Evolutionary conservation across 1,284 basidiomycete species (phyloP).

Genomic region (Cryptococcus sp.): DNA sequence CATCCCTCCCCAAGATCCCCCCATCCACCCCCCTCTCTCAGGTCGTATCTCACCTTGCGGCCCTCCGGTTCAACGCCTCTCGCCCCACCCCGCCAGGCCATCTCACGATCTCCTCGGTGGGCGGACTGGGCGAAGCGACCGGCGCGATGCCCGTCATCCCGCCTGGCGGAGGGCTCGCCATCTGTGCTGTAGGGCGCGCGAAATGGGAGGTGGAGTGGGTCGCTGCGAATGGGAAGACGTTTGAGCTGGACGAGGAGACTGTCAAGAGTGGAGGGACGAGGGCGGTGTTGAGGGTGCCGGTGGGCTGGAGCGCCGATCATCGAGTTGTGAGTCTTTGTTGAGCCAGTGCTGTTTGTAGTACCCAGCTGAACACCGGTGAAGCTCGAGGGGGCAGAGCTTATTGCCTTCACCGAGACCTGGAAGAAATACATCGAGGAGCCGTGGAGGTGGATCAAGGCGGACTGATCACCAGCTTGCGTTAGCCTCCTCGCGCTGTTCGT

Average conservation of each 20-base stretch:
- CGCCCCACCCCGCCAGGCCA: constrained; percentile 63
- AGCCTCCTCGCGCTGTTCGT: too few relatives aligned
- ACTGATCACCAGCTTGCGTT: constrained; percentile 3
- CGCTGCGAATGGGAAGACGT: constrained; percentile 48
- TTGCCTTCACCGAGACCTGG: constrained; percentile 86
- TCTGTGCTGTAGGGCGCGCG: constrained; percentile 83
- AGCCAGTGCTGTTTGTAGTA: background rate
- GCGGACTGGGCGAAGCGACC: constrained; percentile 70
- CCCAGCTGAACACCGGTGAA: constrained; percentile 9
- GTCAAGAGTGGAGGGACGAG: constrained; percentile 55
- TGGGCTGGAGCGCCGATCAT: constrained; percentile 89
- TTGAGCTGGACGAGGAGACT: constrained; percentile 53
- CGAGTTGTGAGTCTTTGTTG: constrained; percentile 59
- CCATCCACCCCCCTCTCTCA: constrained; percentile 58
- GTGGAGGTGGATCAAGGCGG: constrained; percentile 52
- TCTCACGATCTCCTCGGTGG: constrained; percentile 82
- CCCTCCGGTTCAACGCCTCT: constrained; percentile 59
- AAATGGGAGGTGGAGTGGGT: constrained; percentile 57
- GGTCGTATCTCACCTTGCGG: constrained; percentile 62
- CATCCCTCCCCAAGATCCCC: constrained; percentile 67
- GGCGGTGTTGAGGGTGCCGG: constrained; percentile 64
- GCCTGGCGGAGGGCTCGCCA: constrained; percentile 83
- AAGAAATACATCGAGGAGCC: constrained; percentile 78
- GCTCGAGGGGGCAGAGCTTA: constrained; percentile 82
- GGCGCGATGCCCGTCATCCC: constrained; percentile 75